Conservation (phyloP, 2,329 filamentous ascomycete species). For the Teratosphaeria pseudoeucalypti region DNA sequence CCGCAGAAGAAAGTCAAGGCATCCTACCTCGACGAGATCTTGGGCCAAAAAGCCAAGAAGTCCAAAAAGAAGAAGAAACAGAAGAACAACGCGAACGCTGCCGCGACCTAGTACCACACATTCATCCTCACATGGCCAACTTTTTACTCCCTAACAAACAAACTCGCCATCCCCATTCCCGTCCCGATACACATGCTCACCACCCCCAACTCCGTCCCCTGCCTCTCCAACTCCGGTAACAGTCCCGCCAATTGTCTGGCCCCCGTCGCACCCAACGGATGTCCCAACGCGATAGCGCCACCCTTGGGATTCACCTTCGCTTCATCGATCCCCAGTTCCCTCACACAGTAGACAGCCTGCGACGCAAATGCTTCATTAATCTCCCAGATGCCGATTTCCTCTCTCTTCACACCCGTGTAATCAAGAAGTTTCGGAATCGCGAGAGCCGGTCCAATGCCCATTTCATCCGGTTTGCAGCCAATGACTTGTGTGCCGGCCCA, state of each 20-base stretch:
- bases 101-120: background rate
- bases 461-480: slow-evolving; percentile 80
- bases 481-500: slow-evolving; percentile 68
- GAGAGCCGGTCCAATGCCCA: slow-evolving; percentile 81
- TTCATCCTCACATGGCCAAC: background rate
- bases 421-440: slow-evolving; percentile 75
- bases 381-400: slow-evolving; percentile 78
- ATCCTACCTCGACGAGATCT: slow-evolving; percentile 47
- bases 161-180: slow-evolving; percentile 43
- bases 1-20: slow-evolving; percentile 29
- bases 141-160: slow-evolving; percentile 38
- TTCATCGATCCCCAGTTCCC: slow-evolving; percentile 57
- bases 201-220: slow-evolving; percentile 65
- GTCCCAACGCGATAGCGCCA: slow-evolving; percentile 86
- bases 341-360: slow-evolving; percentile 59
- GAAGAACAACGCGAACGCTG: background rate
- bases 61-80: slow-evolving; percentile 29
- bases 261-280: slow-evolving; percentile 81
- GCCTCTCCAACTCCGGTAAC: slow-evolving; percentile 57
- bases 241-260: slow-evolving; percentile 69
- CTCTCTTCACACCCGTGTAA: slow-evolving; percentile 53
- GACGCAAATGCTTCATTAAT: slow-evolving; percentile 74
- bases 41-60: slow-evolving; percentile 39
- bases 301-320: slow-evolving; percentile 81
- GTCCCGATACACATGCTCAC: slow-evolving; percentile 72